phyloP scores from a whole-genome alignment of 73 alveolate genomes.

The Paramecium primaurelia region DNA sequence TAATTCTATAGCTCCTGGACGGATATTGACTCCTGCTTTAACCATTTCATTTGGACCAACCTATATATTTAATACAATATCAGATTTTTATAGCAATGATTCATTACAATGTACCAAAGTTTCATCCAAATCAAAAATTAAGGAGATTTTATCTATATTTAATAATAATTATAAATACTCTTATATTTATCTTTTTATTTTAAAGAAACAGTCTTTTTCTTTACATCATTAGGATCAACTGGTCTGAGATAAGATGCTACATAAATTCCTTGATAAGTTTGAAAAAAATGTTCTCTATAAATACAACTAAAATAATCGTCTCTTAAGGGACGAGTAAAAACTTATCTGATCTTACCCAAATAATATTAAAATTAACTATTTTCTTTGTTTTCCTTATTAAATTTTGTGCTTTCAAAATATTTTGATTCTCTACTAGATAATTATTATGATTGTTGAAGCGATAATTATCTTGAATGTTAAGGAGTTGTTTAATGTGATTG shows the following conservation, averaged over 20 bases:
- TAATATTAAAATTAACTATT: neutral
- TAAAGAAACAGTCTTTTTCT: neutral
- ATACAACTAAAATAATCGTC: constrained; percentile 35
- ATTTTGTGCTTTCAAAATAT: constrained; percentile 6
- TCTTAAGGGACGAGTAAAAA: neutral
- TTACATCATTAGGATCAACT: neutral
- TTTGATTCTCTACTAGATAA: neutral
- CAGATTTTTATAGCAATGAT: constrained; percentile 8
- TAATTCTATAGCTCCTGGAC: constrained; percentile 68
- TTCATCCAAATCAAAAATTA: constrained; percentile 59
- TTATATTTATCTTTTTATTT: constrained; percentile 1
- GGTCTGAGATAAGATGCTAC: constrained; percentile 36
- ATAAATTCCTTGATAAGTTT: constrained; percentile 39
- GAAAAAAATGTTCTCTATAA: constrained; percentile 31
- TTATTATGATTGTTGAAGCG: neutral
- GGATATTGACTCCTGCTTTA: constrained; percentile 67
- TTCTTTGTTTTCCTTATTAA: neutral
- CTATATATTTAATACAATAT: constrained; percentile 40
- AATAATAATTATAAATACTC: neutral
- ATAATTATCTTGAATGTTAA: neutral
- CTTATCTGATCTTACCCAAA: constrained; percentile 7
- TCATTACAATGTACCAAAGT: constrained; percentile 60
- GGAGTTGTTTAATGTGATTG: constrained; percentile 37
- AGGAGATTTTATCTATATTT: constrained; percentile 39
- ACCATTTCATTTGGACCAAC: constrained; percentile 32